Evolutionary conservation across 2,329 filamentous ascomycete genomes (phyloP).

Genomic region (Neonectria ditissima): DNA sequence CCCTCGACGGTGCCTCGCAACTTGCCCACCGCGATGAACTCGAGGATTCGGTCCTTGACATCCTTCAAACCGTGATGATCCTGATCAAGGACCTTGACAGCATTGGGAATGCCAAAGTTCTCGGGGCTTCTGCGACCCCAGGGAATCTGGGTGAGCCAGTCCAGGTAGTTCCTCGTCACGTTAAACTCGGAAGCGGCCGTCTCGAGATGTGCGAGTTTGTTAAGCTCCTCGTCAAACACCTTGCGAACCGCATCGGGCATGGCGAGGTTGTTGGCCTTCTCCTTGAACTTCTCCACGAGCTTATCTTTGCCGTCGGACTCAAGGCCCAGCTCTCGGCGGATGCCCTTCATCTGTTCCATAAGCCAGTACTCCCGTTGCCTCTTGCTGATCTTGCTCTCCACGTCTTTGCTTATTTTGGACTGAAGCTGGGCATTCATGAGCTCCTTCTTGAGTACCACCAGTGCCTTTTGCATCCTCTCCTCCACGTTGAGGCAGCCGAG

Average conservation of each 20-base stretch:
- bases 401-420: slow-evolving; percentile 97
- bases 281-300: slow-evolving; percentile 95
- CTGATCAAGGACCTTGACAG: slow-evolving; percentile 90
- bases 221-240: slow-evolving; percentile 97
- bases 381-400: slow-evolving; percentile 97
- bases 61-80: slow-evolving; percentile 98
- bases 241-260: slow-evolving; percentile 98
- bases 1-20: slow-evolving; percentile 96
- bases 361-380: slow-evolving; percentile 98
- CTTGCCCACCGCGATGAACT: slow-evolving; percentile 98
- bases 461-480: slow-evolving; percentile 88
- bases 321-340: slow-evolving; percentile 92
- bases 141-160: slow-evolving; percentile 98
- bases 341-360: slow-evolving; percentile 99
- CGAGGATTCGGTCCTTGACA: slow-evolving; percentile 97
- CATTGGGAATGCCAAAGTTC: slow-evolving; percentile 95
- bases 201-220: slow-evolving; percentile 95
- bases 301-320: slow-evolving; percentile 99
- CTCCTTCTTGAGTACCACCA: slow-evolving; percentile 96
- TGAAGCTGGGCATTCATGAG: slow-evolving; percentile 98
- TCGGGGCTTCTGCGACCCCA: slow-evolving; percentile 97
- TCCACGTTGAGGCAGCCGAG: slow-evolving; percentile 91
- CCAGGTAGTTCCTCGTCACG: slow-evolving; percentile 96
- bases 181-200: slow-evolving; percentile 98
- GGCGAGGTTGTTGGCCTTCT: slow-evolving; percentile 90